phyloP scores from a whole-genome alignment of 169 alveolate species.

The Cryptosporidium muris region DNA sequence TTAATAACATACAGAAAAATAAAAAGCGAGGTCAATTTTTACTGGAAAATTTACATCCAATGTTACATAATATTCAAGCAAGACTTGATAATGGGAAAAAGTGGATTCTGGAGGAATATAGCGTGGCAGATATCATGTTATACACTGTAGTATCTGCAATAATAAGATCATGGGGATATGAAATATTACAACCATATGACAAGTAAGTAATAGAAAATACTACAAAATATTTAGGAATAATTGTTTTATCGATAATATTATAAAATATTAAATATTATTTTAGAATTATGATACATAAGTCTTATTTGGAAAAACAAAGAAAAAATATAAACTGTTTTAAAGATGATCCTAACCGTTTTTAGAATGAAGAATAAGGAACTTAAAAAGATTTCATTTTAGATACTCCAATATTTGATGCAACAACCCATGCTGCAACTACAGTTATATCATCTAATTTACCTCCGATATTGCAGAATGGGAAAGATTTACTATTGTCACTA shows the following conservation, averaged over 20 bases:
- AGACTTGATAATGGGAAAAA: conserved; percentile 19
- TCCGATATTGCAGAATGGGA: conserved; percentile 72
- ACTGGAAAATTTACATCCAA: conserved; percentile 53
- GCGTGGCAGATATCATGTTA: conserved; percentile 31
- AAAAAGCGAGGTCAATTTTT: conserved; percentile 40
- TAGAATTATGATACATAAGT: conserved; percentile 32
- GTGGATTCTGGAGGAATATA: conserved; percentile 24
- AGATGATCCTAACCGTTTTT: conserved; percentile 66
- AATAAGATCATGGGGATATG: conserved; percentile 31
- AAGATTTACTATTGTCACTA: conserved; percentile 21
- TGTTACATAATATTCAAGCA: conserved; percentile 22
- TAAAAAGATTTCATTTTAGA: conserved; percentile 1
- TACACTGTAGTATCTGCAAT: conserved; percentile 43
- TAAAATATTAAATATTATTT: neutral
- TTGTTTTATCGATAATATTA: neutral
- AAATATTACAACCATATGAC: conserved; percentile 18
- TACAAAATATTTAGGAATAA: neutral
- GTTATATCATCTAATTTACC: conserved; percentile 79
- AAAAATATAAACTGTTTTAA: conserved; percentile 53
- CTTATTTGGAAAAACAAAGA: conserved; percentile 38
- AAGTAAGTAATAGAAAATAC: conserved; percentile 5
- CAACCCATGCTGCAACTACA: conserved; percentile 79
- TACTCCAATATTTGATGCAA: conserved; percentile 9
- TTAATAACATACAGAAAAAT: conserved; percentile 9
- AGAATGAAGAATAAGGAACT: neutral